A percentile compares a stretch with the other conserved stretches of the same genome.
Conservation (phyloP, 1,284 basidiomycete genomes). For the Ganoderma lingzhi region DNA sequence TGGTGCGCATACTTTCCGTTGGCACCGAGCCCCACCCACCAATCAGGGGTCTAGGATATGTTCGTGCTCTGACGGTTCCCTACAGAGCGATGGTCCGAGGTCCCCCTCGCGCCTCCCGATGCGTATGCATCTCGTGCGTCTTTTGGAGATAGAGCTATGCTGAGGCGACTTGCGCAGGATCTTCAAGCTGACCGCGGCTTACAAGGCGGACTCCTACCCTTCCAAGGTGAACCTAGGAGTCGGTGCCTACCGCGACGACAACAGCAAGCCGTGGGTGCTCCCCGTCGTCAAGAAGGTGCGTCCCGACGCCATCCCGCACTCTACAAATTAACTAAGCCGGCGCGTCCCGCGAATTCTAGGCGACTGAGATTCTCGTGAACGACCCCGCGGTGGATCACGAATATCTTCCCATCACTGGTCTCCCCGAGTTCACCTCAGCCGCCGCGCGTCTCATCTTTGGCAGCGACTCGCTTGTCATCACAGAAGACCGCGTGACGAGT, state of each 20-base stretch:
- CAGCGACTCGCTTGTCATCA: constrained; percentile 73
- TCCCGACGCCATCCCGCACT: constrained; percentile 14
- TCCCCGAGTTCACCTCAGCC: constrained; percentile 81
- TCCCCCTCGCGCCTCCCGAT: constrained; percentile 85
- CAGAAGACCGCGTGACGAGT: constrained; percentile 75
- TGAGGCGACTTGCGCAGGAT: constrained; percentile 63
- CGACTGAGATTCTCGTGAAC: constrained; percentile 73
- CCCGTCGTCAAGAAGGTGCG: constrained; percentile 89
- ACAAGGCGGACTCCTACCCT: constrained; percentile 82
- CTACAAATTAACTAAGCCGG: background rate
- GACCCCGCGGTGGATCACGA: constrained; percentile 89
- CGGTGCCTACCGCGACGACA: constrained; percentile 89
- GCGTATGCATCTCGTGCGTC: constrained; percentile 45
- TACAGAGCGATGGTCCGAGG: constrained; percentile 73
- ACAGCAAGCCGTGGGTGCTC: constrained; percentile 90
- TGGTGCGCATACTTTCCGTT: constrained; percentile 48
- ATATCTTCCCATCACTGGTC: constrained; percentile 92
- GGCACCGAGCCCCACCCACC: constrained; percentile 13
- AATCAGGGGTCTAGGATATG: constrained; percentile 20
- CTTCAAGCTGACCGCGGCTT: constrained; percentile 91
- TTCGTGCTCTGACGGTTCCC: constrained; percentile 19
- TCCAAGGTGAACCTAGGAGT: constrained; percentile 94
- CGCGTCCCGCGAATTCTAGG: constrained; percentile 55
- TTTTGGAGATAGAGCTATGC: background rate
- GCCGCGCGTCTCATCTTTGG: constrained; percentile 89